Base-by-base conservation (phyloP, 495 filamentous ascomycete genomes). In the Tuber magnatum region DNA sequence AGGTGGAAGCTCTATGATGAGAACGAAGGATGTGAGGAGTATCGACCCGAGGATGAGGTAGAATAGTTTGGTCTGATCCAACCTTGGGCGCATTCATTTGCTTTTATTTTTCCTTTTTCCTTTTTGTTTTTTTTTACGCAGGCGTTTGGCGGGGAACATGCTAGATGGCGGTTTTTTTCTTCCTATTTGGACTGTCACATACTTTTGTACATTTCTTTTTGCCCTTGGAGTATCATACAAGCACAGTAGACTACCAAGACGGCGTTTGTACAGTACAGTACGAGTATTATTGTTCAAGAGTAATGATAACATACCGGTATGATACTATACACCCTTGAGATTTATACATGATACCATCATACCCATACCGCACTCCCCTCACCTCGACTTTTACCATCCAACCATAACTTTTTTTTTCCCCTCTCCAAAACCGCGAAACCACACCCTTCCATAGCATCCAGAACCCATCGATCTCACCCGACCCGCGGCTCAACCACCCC, bases 1-100 rank as follows among this genome's bases (percentile, higher is more conserved):
- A 69, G 70, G 16, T 74, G 77, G 69, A 78, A 78, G 56, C 68
- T 42, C 43, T 70, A 73, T 46, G 76, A 79, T 51, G 73, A 70
- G 42, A 68, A 80, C 28, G 74, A 80, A 1, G 78, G 77, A 2
- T 38, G 39, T 42, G 76, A 80, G 1, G 73, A 79, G 8, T 80
- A 80, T 39, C 48, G 51, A 8, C 77, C 77, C 14, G 73, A 76
- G 28, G 28, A 38, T 12, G 42, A 71, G 39, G 69, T 40, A 44
- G 42, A 65, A 65, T 65, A 65, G 28, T 35, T 28, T 35, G 2
- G 24, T 28, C 24, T 56, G n/a, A 2, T 12, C 51, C 1, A n/a
- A 10, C 22, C 22, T 51, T 51, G 22, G n/a, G 48, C 12, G 28
- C 28, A 20, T 61, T 32, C 12, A 4, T 20, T 28, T n/a, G 14